Conservation (phyloP, 768 basidiomycete species). For the Pleurotus eryngii region DNA sequence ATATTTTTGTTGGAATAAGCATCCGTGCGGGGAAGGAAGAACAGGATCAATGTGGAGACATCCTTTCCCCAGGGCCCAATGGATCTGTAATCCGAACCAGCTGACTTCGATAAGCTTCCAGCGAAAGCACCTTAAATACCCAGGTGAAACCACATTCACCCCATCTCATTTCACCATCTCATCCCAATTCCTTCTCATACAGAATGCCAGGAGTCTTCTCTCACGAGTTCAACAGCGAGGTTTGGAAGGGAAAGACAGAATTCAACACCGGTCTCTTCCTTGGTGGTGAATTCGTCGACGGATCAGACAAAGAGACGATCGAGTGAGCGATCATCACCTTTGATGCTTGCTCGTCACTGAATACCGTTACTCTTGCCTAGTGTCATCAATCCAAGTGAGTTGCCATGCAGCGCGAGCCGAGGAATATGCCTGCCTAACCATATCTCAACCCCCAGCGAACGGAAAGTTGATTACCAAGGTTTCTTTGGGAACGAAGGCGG, state of each 20-base stretch:
- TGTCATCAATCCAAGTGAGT: constrained; percentile 49
- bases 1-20: constrained; percentile 3
- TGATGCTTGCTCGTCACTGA: constrained; percentile 2
- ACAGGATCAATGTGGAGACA: neutral
- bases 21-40: neutral
- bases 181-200: neutral
- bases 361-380: constrained; percentile 27
- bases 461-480: constrained; percentile 53
- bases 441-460: constrained; percentile 26
- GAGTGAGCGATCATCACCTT: constrained; percentile 13
- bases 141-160: neutral
- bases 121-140: constrained; percentile 3
- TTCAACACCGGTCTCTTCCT: constrained; percentile 75
- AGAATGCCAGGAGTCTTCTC: constrained; percentile 33
- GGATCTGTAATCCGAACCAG: constrained; percentile 6
- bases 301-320: constrained; percentile 42
- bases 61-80: neutral
- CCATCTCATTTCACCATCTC: neutral
- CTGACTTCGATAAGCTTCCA: constrained; percentile 5
- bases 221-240: constrained; percentile 49
- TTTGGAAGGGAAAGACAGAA: constrained; percentile 55
- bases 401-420: neutral
- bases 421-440: neutral
- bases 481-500: constrained; percentile 51
- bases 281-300: constrained; percentile 62